These are phyloP conservation scores for Phialophora chinensis DNA, from an alignment of 2,329 filamentous ascomycete species.

Conservation along the genomic window DNA sequence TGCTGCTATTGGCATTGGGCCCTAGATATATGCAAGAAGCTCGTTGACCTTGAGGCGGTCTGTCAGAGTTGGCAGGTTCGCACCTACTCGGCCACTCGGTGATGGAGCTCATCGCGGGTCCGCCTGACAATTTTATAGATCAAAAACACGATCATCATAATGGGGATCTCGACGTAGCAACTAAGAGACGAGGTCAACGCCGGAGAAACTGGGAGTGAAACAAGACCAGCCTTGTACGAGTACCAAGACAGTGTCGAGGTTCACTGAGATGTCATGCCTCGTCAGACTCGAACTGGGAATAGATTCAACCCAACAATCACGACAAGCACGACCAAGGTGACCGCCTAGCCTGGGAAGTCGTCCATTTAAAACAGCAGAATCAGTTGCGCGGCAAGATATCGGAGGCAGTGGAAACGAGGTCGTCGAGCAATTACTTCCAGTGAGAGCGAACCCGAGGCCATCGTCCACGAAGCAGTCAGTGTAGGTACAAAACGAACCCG, in stretches of 20 bases:
- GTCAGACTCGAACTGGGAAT: no score
- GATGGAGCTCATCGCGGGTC: slow-evolving; percentile 52
- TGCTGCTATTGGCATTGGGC: no score
- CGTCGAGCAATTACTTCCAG: slow-evolving; percentile 67
- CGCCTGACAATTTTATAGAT: slow-evolving; percentile 61
- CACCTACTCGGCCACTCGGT: no score
- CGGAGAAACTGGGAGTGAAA: slow-evolving; percentile 65
- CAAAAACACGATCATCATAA: slow-evolving; percentile 63
- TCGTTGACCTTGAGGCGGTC: no score
- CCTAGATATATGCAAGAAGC: no score
- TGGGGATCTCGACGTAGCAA: slow-evolving; percentile 64
- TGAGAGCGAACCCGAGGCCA: slow-evolving; percentile 54
- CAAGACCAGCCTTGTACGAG: slow-evolving; percentile 66
- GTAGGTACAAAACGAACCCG: slow-evolving; percentile 88
- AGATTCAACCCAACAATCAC: no score
- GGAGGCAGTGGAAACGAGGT: slow-evolving; percentile 50
- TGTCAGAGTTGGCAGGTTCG: no score
- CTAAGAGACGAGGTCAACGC: slow-evolving; percentile 66
- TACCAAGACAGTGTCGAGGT: slow-evolving; percentile 58
- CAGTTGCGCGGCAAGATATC: slow-evolving; percentile 51
- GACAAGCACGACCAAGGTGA: no score
- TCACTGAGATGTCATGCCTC: slow-evolving; percentile 43
- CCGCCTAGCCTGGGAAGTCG: neutral
- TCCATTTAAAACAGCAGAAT: slow-evolving; percentile 29
- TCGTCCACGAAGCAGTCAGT: slow-evolving; percentile 93